A percentile compares a stretch with the other conserved stretches of the same genome.
These are phyloP conservation scores for Camillea tinctor DNA, from an alignment of 2,329 filamentous ascomycete species.

Conservation along the genomic window DNA sequence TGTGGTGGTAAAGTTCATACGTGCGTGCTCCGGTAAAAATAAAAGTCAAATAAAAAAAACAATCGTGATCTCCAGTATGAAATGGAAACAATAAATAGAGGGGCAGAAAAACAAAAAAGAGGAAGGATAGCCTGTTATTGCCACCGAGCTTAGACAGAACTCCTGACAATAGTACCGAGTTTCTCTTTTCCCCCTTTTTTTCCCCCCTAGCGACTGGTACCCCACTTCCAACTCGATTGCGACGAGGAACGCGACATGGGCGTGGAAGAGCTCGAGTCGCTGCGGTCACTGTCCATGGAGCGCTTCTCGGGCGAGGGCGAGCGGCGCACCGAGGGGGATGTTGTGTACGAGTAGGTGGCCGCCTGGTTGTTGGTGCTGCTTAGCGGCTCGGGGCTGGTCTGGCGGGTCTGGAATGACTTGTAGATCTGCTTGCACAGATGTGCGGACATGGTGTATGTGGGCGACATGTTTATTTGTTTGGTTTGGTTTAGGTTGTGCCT, in stretches of 20 bases:
- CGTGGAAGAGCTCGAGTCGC: conserved; percentile 27
- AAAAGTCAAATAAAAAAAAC: too few species aligned
- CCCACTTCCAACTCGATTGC: conserved; percentile 35
- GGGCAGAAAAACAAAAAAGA: too few species aligned
- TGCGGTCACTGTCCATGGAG: conserved; percentile 48
- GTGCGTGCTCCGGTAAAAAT: too few species aligned
- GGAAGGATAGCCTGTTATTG: too few species aligned
- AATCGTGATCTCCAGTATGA: too few species aligned
- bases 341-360: conserved; percentile 20
- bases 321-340: conserved; percentile 22
- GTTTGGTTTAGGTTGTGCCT: background rate
- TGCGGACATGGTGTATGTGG: conserved; percentile 61
- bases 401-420: conserved; percentile 55
- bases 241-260: conserved; percentile 33
- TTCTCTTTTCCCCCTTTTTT: too few species aligned
- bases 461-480: conserved; percentile 44
- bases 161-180: too few species aligned
- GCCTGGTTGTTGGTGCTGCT: conserved; percentile 11
- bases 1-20: background rate
- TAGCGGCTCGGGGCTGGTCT: conserved; percentile 36
- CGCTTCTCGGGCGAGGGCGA: conserved; percentile 43
- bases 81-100: too few species aligned
- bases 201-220: conserved; percentile 20
- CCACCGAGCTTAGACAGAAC: too few species aligned
- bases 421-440: conserved; percentile 61